Evolutionary conservation across 2,329 filamentous ascomycete species (phyloP).

Genomic region (Aspergillus floridensis): DNA sequence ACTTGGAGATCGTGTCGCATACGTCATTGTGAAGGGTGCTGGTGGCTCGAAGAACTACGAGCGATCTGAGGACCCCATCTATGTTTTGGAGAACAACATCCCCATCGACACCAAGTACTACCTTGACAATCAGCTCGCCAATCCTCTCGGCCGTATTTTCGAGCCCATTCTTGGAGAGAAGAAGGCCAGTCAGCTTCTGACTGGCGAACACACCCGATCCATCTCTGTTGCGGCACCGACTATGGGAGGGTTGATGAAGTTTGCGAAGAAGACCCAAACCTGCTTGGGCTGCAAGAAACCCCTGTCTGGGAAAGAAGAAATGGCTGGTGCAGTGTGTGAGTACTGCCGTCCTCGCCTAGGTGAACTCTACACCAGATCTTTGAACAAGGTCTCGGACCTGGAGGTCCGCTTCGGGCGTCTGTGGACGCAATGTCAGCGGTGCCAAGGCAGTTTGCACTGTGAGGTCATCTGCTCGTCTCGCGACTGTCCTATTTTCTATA

Average conservation of each 20-base stretch:
- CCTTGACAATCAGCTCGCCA: conserved; percentile 95
- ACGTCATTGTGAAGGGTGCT: conserved; percentile 93
- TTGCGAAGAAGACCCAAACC: conserved; percentile 94
- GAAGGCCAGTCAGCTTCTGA: conserved; percentile 80
- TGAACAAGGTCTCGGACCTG: conserved; percentile 84
- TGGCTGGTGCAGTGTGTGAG: conserved; percentile 79
- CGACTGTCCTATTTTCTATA: conserved; percentile 99
- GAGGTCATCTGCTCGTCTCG: conserved; percentile 96
- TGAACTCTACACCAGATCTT: conserved; percentile 88
- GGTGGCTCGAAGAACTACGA: conserved; percentile 93
- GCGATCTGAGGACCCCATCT: conserved; percentile 94
- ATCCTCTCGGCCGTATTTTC: conserved; percentile 92
- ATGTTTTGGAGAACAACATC: conserved; percentile 93
- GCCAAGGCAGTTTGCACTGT: conserved; percentile 95
- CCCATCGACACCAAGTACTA: conserved; percentile 99
- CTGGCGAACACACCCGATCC: conserved; percentile 89
- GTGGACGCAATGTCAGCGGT: conserved; percentile 98
- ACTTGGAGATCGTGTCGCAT: conserved; percentile 92
- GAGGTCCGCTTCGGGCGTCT: conserved; percentile 89
- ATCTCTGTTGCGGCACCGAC: conserved; percentile 90
- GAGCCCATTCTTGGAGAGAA: conserved; percentile 95
- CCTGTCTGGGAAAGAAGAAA: conserved; percentile 73
- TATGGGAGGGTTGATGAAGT: conserved; percentile 95
- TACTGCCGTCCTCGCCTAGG: conserved; percentile 82
- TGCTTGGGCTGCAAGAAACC: conserved; percentile 99